phyloP scores from a whole-genome alignment of 73 alveolate genomes.

The Tetrahymena thermophila region DNA sequence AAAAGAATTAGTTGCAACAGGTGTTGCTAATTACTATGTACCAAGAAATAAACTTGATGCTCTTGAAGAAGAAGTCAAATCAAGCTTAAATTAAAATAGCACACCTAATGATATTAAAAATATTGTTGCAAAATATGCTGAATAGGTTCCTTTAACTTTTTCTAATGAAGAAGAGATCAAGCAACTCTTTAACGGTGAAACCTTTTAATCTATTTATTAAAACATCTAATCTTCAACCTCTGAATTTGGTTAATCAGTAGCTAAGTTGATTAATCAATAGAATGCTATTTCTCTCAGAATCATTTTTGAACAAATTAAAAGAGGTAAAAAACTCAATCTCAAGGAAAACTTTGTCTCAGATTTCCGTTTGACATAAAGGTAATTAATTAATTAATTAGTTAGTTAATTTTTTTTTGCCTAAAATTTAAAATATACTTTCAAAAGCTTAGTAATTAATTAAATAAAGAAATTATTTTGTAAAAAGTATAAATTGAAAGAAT shows the following conservation, averaged over 20 bases:
- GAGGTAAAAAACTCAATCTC: slow-evolving; percentile 67
- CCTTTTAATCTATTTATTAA: slow-evolving; percentile 24
- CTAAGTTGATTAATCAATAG: slow-evolving; percentile 3
- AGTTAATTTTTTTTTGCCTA: no score
- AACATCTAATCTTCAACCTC: slow-evolving; percentile 1
- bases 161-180: slow-evolving; percentile 16
- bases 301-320: slow-evolving; percentile 62
- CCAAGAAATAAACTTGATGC: slow-evolving; percentile 28
- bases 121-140: not conserved
- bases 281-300: slow-evolving; percentile 64
- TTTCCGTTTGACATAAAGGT: slow-evolving; percentile 66
- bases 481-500: no score
- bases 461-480: no score
- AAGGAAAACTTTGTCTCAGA: slow-evolving; percentile 74
- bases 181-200: slow-evolving; percentile 30
- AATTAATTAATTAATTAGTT: not conserved
- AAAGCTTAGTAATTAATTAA: no score
- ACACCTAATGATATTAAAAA: not conserved
- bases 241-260: slow-evolving; percentile 21
- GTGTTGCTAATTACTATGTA: slow-evolving; percentile 85
- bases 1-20: slow-evolving; percentile 69
- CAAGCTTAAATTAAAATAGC: not conserved
- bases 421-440: no score
- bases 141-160: slow-evolving; percentile 16
- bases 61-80: slow-evolving; percentile 18